A percentile compares a stretch with the other conserved stretches of the same genome.
Evolutionary conservation across 164 flowering plant species (phyloP).

Genomic region (Magnolia kwangsiensis): DNA sequence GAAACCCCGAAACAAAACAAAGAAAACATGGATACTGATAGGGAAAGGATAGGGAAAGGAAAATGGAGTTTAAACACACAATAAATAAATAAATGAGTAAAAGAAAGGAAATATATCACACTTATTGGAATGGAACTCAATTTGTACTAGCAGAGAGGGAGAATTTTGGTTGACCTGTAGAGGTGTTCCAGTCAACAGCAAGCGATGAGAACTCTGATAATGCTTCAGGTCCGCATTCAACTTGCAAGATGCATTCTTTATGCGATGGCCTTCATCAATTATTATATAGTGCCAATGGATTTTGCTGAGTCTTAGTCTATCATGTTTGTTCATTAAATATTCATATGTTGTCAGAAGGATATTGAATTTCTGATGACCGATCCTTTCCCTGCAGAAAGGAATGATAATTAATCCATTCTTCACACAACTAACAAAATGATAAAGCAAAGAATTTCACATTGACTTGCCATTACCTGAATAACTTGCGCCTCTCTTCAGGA

Average conservation of each 20-base stretch:
- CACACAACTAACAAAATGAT: conserved; percentile 16
- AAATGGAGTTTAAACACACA: background rate
- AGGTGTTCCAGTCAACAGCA: conserved; percentile 97
- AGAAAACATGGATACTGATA: too few relatives aligned
- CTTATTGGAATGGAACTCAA: background rate
- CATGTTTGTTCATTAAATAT: conserved; percentile 98
- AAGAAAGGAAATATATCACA: background rate
- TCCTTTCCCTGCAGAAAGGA: conserved; percentile 66
- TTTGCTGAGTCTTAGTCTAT: conserved; percentile 90
- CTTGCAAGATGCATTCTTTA: conserved; percentile 86
- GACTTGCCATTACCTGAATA: conserved; percentile 70
- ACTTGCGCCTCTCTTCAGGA: conserved; percentile 86
- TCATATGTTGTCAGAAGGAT: conserved; percentile 96
- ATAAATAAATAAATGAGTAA: background rate
- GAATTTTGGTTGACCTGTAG: conserved; percentile 53
- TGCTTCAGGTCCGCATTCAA: conserved; percentile 92
- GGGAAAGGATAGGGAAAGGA: too few relatives aligned
- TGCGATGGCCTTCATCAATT: conserved; percentile 92
- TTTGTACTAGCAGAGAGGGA: background rate
- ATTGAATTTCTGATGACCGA: conserved; percentile 92
- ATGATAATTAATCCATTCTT: background rate
- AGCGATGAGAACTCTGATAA: conserved; percentile 84
- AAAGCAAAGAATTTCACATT: background rate
- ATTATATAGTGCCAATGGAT: conserved; percentile 92
- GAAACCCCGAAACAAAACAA: too few relatives aligned